Evolutionary conservation across 2,329 filamentous ascomycete species (phyloP).

Genomic region (Colletotrichum sp.): DNA sequence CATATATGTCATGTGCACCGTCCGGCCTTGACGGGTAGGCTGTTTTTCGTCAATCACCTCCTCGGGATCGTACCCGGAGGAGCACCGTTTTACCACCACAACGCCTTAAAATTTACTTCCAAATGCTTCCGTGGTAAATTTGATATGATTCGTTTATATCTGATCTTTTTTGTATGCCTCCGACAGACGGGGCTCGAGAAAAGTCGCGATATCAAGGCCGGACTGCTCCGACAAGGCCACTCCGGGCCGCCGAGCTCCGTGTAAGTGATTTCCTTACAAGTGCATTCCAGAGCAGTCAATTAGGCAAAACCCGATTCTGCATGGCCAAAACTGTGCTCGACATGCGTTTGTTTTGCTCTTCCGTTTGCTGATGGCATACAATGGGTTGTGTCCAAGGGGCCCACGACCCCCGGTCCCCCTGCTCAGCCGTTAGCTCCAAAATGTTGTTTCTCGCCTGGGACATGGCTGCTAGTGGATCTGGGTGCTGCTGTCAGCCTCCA

Average conservation of each 20-base stretch:
- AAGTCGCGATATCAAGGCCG: conserved; percentile 12
- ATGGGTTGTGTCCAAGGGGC: conserved; percentile 22
- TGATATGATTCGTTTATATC: too few relatives aligned
- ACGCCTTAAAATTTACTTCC: neutral
- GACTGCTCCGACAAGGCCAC: neutral
- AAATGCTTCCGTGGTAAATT: neutral
- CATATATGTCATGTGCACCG: neutral
- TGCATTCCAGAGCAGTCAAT: neutral
- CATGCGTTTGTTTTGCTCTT: conserved; percentile 7
- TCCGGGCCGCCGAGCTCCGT: conserved; percentile 10
- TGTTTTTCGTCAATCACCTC: conserved; percentile 14
- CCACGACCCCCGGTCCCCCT: conserved; percentile 22
- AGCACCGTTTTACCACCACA: conserved; percentile 4
- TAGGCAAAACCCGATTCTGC: neutral
- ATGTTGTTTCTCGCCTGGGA: conserved; percentile 12
- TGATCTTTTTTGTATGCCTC: neutral
- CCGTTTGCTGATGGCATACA: conserved; percentile 8
- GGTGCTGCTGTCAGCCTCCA: conserved; percentile 22
- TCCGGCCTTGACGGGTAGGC: conserved; percentile 12
- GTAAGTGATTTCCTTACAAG: conserved; percentile 13
- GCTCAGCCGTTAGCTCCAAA: conserved; percentile 22
- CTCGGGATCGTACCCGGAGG: conserved; percentile 7
- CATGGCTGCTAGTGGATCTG: conserved; percentile 6
- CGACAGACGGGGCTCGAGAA: neutral
- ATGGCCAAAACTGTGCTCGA: neutral